These are phyloP conservation scores for Biscogniauxia sp. DNA, from an alignment of 2,329 filamentous ascomycete species.

Conservation along the genomic window DNA sequence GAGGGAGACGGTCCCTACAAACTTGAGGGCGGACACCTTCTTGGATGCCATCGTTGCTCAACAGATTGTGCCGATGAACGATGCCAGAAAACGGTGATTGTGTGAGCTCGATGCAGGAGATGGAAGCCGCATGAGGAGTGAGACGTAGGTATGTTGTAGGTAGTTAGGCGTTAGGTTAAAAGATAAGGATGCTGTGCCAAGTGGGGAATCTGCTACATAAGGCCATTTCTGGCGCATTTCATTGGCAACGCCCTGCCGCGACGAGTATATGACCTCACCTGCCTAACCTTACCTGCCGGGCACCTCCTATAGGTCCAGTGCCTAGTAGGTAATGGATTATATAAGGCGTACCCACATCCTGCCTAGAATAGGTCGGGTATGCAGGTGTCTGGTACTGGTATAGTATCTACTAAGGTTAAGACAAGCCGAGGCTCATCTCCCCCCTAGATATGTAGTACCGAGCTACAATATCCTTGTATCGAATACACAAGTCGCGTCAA, in stretches of 20 bases:
- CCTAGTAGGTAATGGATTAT: too few relatives aligned
- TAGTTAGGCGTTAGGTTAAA: not conserved
- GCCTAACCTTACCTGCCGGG: too few relatives aligned
- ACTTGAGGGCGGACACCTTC: conserved; percentile 79
- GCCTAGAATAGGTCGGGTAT: not conserved
- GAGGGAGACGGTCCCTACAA: conserved; percentile 86
- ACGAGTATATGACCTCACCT: not conserved
- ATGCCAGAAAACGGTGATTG: conserved; percentile 4
- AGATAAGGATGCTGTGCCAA: not conserved
- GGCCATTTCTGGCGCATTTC: not conserved
- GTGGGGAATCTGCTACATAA: not conserved
- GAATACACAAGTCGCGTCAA: not conserved
- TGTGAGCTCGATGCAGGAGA: conserved; percentile 6
- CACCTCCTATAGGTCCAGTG: too few relatives aligned
- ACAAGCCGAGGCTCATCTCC: not conserved
- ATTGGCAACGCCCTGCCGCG: not conserved
- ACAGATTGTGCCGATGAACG: conserved; percentile 10
- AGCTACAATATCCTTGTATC: not conserved
- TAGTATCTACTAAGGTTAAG: not conserved
- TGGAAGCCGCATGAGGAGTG: conserved; percentile 6
- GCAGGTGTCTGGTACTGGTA: not conserved
- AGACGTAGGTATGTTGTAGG: too few relatives aligned
- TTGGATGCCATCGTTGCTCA: conserved; percentile 59
- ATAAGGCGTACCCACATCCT: too few relatives aligned
- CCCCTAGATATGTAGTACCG: too few relatives aligned